Base-by-base conservation (phyloP, 768 basidiomycete genomes). In the Calocybe indica region DNA sequence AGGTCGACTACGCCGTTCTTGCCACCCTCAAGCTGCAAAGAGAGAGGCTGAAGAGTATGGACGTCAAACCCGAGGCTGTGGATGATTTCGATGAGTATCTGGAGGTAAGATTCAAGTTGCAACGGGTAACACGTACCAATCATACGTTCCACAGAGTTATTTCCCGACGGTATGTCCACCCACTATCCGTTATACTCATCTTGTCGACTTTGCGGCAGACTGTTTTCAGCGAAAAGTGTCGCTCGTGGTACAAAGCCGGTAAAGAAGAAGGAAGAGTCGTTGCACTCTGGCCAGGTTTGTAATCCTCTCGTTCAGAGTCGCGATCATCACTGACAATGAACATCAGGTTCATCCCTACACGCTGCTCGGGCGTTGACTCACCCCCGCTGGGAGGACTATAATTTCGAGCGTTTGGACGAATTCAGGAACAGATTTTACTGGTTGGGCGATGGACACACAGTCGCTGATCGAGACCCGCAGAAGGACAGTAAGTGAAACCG, bases 371-470 rank as follows among this genome's bases (percentile, higher is more conserved):
- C 74, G 1, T 59, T 85, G 5, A 62, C 64, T 34, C 59, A 78
- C 56, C 82, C 81, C 5, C 74, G 82, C 5, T 84, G 81, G 80
- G 83, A 85, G 50, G 83, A 84, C 53, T 84, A 68, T 50, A 67
- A 70, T 37, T 82, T 78, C 49, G 74, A 82, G 55, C 61, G 47
- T 5, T 54, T 74, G 3, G 74, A 76, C 47, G 64, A 55, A 5
- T 58, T 62, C 36, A 63, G 61, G 44, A 82, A 82, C 52, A 60
- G 75, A 7, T 69, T 83, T 52, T 66, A 74, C 48, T 85, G 78
- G 77, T 67, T 83, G 6, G 82, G 83, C 2, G 74, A 82, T 47
- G 81, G 83, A 11, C 75, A 75, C 55, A 79, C 79, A 6, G 59
- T 68, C n/a, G 70, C 69, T 13, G 82, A 83, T 55, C 71, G 52